Evolutionary conservation across 371 early-diverging fungal species (phyloP).

Genomic region (Massospora cicadina): DNA sequence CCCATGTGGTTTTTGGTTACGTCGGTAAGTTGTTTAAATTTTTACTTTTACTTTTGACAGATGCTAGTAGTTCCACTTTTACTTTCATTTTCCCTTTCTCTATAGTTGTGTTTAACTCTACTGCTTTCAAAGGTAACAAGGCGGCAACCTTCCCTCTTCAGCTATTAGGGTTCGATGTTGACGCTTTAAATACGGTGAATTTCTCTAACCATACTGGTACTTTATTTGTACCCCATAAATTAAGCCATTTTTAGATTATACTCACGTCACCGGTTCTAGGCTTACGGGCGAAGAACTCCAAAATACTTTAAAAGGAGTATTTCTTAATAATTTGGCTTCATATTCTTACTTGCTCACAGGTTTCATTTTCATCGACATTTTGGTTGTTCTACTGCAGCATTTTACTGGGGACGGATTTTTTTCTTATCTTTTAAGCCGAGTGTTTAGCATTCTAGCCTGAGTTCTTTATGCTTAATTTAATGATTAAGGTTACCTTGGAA

Average conservation of each 20-base stretch:
- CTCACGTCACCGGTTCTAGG: conserved; percentile 17
- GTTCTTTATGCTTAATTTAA: too few relatives aligned
- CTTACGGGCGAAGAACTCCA: conserved; percentile 12
- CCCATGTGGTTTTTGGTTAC: conserved; percentile 80
- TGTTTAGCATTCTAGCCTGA: too few relatives aligned
- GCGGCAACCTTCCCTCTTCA: conserved; percentile 84
- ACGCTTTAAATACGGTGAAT: conserved; percentile 80
- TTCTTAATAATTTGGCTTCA: conserved; percentile 17
- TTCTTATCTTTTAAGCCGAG: too few relatives aligned
- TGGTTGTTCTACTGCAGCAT: not conserved
- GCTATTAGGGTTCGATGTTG: conserved; percentile 76
- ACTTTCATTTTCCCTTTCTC: not conserved
- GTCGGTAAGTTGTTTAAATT: conserved; percentile 35
- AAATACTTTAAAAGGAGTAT: not conserved
- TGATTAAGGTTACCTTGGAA: conserved; percentile 5
- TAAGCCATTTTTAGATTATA: too few relatives aligned
- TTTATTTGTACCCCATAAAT: too few relatives aligned
- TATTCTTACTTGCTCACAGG: conserved; percentile 24
- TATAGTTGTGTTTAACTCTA: conserved; percentile 11
- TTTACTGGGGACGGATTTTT: not conserved
- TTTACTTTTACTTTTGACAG: conserved; percentile 9
- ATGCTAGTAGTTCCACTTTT: not conserved
- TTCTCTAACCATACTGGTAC: conserved; percentile 79
- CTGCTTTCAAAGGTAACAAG: conserved; percentile 40
- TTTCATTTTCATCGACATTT: conserved; percentile 14